Evolutionary conservation across 495 filamentous ascomycete genomes (phyloP).

Genomic region (Rusavskia elegans): DNA sequence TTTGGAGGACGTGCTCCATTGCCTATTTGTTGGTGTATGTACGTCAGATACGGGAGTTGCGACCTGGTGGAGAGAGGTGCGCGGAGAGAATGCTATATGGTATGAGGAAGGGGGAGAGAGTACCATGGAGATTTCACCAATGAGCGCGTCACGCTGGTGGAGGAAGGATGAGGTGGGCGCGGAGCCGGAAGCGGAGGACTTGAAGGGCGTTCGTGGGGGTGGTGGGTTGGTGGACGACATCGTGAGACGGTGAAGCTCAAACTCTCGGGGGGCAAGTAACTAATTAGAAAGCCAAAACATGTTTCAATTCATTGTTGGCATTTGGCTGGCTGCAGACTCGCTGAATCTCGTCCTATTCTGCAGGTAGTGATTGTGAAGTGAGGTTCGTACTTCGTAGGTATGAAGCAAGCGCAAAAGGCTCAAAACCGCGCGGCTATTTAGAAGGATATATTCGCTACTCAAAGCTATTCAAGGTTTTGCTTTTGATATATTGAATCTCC

Average conservation of each 20-base stretch:
- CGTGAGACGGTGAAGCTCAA: background rate
- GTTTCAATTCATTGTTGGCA: no score
- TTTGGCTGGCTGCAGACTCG: no score
- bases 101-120: slow-evolving; percentile 10
- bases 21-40: slow-evolving; percentile 30
- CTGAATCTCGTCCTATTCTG: no score
- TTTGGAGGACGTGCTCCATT: slow-evolving; percentile 87
- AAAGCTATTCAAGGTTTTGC: no score
- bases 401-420: background rate
- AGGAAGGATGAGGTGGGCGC: slow-evolving; percentile 39
- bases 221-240: background rate
- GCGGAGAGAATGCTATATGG: background rate
- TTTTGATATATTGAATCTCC: background rate
- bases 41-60: background rate
- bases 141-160: slow-evolving; percentile 62
- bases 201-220: background rate
- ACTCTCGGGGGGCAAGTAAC: background rate
- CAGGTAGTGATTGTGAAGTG: no score
- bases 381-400: no score
- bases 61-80: background rate
- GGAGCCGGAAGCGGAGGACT: slow-evolving; percentile 3
- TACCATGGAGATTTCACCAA: slow-evolving; percentile 66
- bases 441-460: no score
- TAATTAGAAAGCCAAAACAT: no score
- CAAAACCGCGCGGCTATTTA: background rate